Base-by-base conservation (phyloP, 2,329 filamentous ascomycete genomes). In the Trichophyton mentagrophytes region DNA sequence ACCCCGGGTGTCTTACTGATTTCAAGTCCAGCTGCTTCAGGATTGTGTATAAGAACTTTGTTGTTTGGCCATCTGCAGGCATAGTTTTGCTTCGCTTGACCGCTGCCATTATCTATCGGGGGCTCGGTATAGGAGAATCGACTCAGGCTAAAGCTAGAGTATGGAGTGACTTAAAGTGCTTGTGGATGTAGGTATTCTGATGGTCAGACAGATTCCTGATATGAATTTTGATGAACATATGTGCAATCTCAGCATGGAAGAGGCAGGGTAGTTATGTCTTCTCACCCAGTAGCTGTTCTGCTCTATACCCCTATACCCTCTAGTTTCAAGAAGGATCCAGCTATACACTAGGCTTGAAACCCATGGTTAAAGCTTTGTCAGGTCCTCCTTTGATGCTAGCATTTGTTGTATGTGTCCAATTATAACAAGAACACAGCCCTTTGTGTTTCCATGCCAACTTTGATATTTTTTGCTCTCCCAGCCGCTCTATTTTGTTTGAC, bases 11-110 rank as follows among this genome's bases (percentile, higher is more conserved):
- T 17, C 74, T 64, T 67, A 80, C 79, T 55, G 74, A 73, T 69
- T 79, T 80, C 36, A 82, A 68, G 64, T 80, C 79, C 57, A 82
- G 71, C 65, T 82, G 80, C 64, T 79, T 81, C 64, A 82, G 70
- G 58, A 82, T 82, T 22, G 77, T 74, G 67, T 80, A 82, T n/a
- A 81, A 72, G 62, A 82, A 80, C 44, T 77, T 78, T 38, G 75
- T 74, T 17, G 76, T 80, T 57, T 78, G 74, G 58, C 71, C 75
- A 63, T 82, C 80, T 4, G 73, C 77, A 30, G 78, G 73, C 73
- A 79, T 70, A 7, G 72, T 72, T 61, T 76, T 76, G 61, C 67
- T 71, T 61, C 74, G 73, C 62, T 75, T 71, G 30, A 72, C 67
- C 59, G 64, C 67, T n/a, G 70, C 66, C 71, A 73, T 73, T 46